These are phyloP conservation scores for Hebeloma cylindrosporum DNA, from an alignment of 768 basidiomycete genomes.

Conservation along the genomic window DNA sequence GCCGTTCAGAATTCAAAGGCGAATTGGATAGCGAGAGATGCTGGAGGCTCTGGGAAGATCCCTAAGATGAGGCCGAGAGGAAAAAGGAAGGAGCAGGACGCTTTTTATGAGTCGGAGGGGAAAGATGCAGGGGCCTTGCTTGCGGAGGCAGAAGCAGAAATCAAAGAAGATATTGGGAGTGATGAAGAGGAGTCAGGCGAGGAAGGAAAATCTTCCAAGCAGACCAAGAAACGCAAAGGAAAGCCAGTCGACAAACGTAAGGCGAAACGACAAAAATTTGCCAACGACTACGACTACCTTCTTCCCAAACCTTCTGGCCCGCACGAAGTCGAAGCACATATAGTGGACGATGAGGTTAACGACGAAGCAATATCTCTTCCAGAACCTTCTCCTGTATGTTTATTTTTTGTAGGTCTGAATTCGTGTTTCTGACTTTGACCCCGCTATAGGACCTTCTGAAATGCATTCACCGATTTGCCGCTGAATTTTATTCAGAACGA, in stretches of 20 bases:
- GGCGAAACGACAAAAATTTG: conserved; percentile 46
- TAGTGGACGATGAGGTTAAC: background rate
- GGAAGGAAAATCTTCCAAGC: no score
- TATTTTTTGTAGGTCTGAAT: background rate
- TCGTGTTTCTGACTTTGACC: background rate
- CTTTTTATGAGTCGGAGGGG: conserved; percentile 1
- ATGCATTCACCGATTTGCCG: conserved; percentile 47
- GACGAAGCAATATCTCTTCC: conserved; percentile 10
- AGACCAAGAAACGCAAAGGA: conserved; percentile 18
- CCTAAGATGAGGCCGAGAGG: conserved; percentile 21
- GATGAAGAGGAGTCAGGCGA: no score
- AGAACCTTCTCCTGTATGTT: conserved; percentile 39
- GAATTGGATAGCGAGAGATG: conserved; percentile 69
- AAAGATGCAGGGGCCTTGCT: conserved; percentile 6
- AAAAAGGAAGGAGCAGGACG: conserved; percentile 13
- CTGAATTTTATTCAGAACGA: conserved; percentile 56
- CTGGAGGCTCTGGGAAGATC: conserved; percentile 50
- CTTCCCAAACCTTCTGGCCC: conserved; percentile 17
- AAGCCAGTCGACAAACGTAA: conserved; percentile 27
- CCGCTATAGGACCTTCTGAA: conserved; percentile 48
- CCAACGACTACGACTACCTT: conserved; percentile 55
- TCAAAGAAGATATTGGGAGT: conserved; percentile 17
- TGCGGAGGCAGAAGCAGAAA: conserved; percentile 10
- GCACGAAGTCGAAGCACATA: background rate
- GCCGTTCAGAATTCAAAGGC: conserved; percentile 48